Conservation (phyloP, 228 moss, liverwort and hornwort genomes). For the Sphagnum magellanicum region DNA sequence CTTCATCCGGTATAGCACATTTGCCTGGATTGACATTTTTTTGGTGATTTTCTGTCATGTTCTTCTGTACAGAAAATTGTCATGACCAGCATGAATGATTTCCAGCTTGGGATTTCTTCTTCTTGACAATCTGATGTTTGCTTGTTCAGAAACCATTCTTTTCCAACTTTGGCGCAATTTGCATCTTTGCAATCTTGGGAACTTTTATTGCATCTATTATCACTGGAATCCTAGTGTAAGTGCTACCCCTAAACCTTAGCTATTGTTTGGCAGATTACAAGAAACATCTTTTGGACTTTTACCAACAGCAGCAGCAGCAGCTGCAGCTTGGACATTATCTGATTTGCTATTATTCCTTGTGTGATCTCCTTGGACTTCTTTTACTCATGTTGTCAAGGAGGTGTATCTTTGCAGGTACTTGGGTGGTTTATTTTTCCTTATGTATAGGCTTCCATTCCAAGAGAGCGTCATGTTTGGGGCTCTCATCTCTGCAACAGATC, state of each 20-base stretch:
- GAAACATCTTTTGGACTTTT: neutral
- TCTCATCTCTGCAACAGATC: constrained; percentile 98
- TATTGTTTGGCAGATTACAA: neutral
- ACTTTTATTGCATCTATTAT: constrained; percentile 90
- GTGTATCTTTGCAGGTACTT: constrained; percentile 50
- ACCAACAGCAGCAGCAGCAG: neutral
- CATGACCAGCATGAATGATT: neutral
- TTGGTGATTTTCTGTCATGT: no score
- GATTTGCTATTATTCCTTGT: neutral
- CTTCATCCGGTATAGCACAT: constrained; percentile 54
- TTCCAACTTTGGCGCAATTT: constrained; percentile 68
- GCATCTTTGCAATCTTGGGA: constrained; percentile 57
- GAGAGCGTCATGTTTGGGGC: constrained; percentile 97
- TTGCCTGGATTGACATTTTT: no score
- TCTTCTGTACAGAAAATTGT: no score
- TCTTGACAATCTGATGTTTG: neutral
- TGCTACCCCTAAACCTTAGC: neutral
- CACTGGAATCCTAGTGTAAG: constrained; percentile 88
- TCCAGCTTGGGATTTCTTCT: no score
- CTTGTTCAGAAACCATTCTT: constrained; percentile 89
- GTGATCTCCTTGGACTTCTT: neutral
- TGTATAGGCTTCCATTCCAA: constrained; percentile 87
- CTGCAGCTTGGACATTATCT: neutral
- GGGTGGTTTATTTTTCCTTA: constrained; percentile 85
- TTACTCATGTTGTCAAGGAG: neutral